Evolutionary conservation across 768 basidiomycete genomes (phyloP).

Genomic region (Chalciporus piperatus): DNA sequence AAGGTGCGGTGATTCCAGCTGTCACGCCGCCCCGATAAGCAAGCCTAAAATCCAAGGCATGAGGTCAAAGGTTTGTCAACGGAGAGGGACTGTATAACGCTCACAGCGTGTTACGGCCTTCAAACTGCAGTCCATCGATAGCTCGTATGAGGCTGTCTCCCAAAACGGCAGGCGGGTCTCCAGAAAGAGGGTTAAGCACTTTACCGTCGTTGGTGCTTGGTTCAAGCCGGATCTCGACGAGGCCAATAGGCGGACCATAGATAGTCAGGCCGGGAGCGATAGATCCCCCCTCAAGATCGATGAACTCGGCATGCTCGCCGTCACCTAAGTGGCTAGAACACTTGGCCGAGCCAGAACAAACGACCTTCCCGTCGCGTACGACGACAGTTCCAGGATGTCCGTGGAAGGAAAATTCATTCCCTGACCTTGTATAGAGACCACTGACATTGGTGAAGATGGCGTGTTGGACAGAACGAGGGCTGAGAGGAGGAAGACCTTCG

Average conservation of each 20-base stretch:
- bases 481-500: slow-evolving; percentile 75
- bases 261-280: slow-evolving; percentile 68
- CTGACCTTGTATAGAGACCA: slow-evolving; percentile 38
- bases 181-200: slow-evolving; percentile 52
- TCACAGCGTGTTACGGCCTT: slow-evolving; percentile 12
- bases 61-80: neutral
- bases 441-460: slow-evolving; percentile 68
- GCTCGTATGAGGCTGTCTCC: slow-evolving; percentile 27
- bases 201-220: slow-evolving; percentile 67
- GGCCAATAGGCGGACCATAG: slow-evolving; percentile 69
- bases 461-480: slow-evolving; percentile 33
- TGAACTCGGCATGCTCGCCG: slow-evolving; percentile 27
- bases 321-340: slow-evolving; percentile 22
- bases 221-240: slow-evolving; percentile 68
- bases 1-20: slow-evolving; percentile 51
- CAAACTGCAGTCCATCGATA: slow-evolving; percentile 38
- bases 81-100: slow-evolving; percentile 12
- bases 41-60: slow-evolving; percentile 38
- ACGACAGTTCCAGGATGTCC: slow-evolving; percentile 29
- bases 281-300: slow-evolving; percentile 73
- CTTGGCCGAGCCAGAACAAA: slow-evolving; percentile 42
- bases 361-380: slow-evolving; percentile 49
- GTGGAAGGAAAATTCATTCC: slow-evolving; percentile 24
- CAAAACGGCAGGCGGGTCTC: slow-evolving; percentile 34
- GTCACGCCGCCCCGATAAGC: slow-evolving; percentile 72